Evolutionary conservation across 2,329 filamentous ascomycete species (phyloP), one percentile per base, ranked within the genome.

Genomic region (Diplodia corticola): DNA sequence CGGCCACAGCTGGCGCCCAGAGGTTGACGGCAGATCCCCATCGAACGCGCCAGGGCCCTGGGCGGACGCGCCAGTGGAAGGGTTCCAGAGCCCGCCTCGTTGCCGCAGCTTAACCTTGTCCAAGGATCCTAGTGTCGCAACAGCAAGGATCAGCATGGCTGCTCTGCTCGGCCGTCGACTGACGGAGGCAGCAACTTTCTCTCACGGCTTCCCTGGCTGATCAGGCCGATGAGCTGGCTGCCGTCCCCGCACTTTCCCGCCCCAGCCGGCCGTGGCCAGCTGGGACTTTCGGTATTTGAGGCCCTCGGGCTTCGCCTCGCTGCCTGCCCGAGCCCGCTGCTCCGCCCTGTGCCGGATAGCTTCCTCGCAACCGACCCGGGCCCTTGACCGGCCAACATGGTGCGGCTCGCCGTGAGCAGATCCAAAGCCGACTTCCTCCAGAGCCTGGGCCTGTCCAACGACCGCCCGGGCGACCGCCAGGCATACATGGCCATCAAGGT

Each of bases 401-500:
- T 61, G 44, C 24, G 40, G 26, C 44, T 61, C 15, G 57, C 57
- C 2, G 57, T 61, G 26, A 61, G 57, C 44, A 61, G 44, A 46
- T 61, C 57, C 40, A 64, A 82, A 73, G 71, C 74, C 22, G 75
- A 75, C 33, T 77, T 83, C 55, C 79, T 81, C 66, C 70, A 76
- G 60, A 72, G 78, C 37, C 75, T 83, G 10, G 77, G 77, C 0
- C 70, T 82, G 53, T 76, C 75, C 33, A 78, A 80, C 53, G 69
- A 75, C 26, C 73, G 77, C 66, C 72, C 69, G 69, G 13, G 71
- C 76, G 66, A 74, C 71, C 28, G 67, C 70, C 12, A 69, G 79
- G 12, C 80, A 82, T 67, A 77, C 72, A 17, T 68, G 78, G 70
- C 35, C 40, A 80, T 83, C 73, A 79, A 81, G 71, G 40, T 44